Evolutionary conservation across 129 eudicot species (phyloP).

Genomic region (Sambucus nigra): DNA sequence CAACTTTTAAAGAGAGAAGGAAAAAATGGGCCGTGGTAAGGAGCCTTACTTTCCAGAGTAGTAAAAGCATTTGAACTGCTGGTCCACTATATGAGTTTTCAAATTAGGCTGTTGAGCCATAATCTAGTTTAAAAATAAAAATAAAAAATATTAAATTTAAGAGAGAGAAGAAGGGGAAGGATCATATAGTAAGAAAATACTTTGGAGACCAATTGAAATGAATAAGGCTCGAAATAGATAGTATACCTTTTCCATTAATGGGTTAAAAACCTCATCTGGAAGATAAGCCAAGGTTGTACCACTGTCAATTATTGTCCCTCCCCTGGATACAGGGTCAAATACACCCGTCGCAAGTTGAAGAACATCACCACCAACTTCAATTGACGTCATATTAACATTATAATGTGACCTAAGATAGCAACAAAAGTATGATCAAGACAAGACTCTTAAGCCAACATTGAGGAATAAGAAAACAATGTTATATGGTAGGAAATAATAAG

Average conservation of each 20-base stretch:
- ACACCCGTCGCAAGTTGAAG: slow-evolving; percentile 56
- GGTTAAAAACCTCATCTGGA: slow-evolving; percentile 53
- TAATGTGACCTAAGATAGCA: slow-evolving; percentile 68
- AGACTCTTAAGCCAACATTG: slow-evolving; percentile 1
- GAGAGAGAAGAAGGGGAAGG: slow-evolving; percentile 2
- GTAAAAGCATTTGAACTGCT: slow-evolving; percentile 63
- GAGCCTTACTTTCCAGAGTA: slow-evolving; percentile 61
- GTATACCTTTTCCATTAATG: slow-evolving; percentile 45
- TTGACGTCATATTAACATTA: slow-evolving; percentile 64
- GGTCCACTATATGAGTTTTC: slow-evolving; percentile 45
- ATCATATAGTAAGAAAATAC: background rate
- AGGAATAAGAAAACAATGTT: background rate
- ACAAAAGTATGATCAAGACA: slow-evolving; percentile 17
- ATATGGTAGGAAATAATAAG: background rate
- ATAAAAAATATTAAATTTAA: background rate
- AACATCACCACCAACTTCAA: slow-evolving; percentile 75
- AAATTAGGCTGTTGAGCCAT: slow-evolving; percentile 47
- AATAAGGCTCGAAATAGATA: background rate
- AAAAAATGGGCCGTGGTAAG: background rate
- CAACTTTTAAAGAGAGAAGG: background rate
- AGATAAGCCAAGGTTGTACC: slow-evolving; percentile 97
- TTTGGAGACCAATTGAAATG: background rate
- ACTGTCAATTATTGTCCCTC: slow-evolving; percentile 81
- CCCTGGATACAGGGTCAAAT: slow-evolving; percentile 50
- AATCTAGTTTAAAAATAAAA: slow-evolving; percentile 29